These are phyloP conservation scores for Phytophthora colocasiae DNA, from an alignment of 352 stramenopile genomes.

Conservation along the genomic window DNA sequence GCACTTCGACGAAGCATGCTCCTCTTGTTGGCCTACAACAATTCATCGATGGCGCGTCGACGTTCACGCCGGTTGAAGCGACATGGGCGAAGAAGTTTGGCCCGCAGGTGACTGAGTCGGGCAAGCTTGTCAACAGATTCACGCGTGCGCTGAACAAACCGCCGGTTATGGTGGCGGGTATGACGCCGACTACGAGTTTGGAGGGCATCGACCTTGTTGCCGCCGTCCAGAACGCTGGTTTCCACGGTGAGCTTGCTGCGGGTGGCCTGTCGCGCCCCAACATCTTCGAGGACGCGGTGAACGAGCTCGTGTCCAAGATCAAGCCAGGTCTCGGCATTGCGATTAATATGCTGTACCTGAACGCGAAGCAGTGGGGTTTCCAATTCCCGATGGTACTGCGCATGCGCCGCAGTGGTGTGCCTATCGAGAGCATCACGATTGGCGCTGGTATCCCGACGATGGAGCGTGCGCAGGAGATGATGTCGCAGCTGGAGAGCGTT, in stretches of 20 bases:
- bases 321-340: constrained; percentile 75
- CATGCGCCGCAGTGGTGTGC: constrained; percentile 75
- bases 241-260: constrained; percentile 79
- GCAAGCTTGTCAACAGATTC: constrained; percentile 75
- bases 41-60: constrained; percentile 41
- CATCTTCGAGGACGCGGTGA: constrained; percentile 77
- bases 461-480: constrained; percentile 84
- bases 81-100: constrained; percentile 69
- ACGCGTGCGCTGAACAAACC: constrained; percentile 78
- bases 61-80: constrained; percentile 17
- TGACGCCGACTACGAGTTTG: constrained; percentile 88
- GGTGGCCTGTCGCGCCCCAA: constrained; percentile 72
- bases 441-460: constrained; percentile 83
- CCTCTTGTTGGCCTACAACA: constrained; percentile 50
- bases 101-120: constrained; percentile 49
- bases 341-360: constrained; percentile 93
- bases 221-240: constrained; percentile 82
- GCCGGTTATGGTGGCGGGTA: constrained; percentile 84
- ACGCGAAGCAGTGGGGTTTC: constrained; percentile 90
- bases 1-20: constrained; percentile 26
- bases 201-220: constrained; percentile 85
- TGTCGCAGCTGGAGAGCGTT: constrained; percentile 61
- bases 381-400: constrained; percentile 91
- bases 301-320: constrained; percentile 75
- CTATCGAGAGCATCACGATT: constrained; percentile 91